Conservation (phyloP, 805 yeast genomes). For the Candida sphagnicola region DNA sequence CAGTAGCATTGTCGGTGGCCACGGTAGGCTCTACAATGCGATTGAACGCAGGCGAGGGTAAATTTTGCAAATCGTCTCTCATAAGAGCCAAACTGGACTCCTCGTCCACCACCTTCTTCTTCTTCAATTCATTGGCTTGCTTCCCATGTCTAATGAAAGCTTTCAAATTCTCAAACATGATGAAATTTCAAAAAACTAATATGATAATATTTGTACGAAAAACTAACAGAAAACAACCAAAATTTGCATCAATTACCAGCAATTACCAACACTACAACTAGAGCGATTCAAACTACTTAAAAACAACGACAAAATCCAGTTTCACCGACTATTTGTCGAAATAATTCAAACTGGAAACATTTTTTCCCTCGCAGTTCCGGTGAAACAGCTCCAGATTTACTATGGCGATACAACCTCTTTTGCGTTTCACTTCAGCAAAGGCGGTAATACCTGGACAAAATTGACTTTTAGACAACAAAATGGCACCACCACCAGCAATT, state of each 20-base stretch:
- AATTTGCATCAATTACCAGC: background rate
- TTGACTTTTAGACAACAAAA: background rate
- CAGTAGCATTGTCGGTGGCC: too few species aligned
- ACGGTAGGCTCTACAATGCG: too few species aligned
- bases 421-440: background rate
- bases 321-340: too few species aligned
- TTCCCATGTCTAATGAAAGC: conserved; percentile 64
- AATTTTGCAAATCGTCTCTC: background rate
- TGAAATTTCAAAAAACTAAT: background rate
- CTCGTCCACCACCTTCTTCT: conserved; percentile 4
- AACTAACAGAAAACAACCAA: background rate
- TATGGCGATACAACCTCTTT: too few species aligned
- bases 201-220: background rate
- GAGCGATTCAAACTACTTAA: background rate
- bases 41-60: background rate
- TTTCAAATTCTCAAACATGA: conserved; percentile 46
- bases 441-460: background rate
- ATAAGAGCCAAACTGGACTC: background rate
- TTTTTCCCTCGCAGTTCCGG: too few species aligned
- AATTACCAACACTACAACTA: background rate
- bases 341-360: too few species aligned
- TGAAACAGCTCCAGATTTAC: too few species aligned
- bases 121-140: conserved; percentile 43
- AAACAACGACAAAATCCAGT: background rate
- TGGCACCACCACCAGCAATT: conserved; percentile 49